Evolutionary conservation across 2,329 filamentous ascomycete genomes (phyloP).

Genomic region (Colletotrichum filicis): DNA sequence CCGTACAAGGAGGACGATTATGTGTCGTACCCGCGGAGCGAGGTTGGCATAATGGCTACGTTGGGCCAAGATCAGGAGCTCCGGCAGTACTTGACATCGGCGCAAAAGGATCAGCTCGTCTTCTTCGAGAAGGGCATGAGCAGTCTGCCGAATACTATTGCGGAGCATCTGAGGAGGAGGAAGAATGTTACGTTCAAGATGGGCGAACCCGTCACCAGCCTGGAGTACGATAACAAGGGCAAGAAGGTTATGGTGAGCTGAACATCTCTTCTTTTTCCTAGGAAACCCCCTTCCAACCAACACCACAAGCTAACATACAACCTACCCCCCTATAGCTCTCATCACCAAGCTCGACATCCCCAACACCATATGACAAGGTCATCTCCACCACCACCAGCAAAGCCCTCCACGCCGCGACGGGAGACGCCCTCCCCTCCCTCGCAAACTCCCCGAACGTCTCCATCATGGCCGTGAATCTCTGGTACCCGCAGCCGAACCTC

Average conservation of each 20-base stretch:
- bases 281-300: no score
- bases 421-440: slow-evolving; percentile 58
- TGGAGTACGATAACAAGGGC: slow-evolving; percentile 52
- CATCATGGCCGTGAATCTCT: slow-evolving; percentile 94
- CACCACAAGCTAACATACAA: not conserved
- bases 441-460: slow-evolving; percentile 73
- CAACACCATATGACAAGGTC: slow-evolving; percentile 62
- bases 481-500: slow-evolving; percentile 75
- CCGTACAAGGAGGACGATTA: slow-evolving; percentile 29
- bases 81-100: slow-evolving; percentile 15
- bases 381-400: slow-evolving; percentile 72
- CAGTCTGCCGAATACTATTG: slow-evolving; percentile 67
- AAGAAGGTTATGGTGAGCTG: slow-evolving; percentile 55
- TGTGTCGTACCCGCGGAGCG: slow-evolving; percentile 42
- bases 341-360: slow-evolving; percentile 36
- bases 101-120: slow-evolving; percentile 39
- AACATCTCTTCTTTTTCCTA: not conserved
- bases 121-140: slow-evolving; percentile 71
- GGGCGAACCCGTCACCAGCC: slow-evolving; percentile 56
- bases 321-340: slow-evolving; percentile 43
- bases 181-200: slow-evolving; percentile 70
- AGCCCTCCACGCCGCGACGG: slow-evolving; percentile 51
- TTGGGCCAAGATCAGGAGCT: slow-evolving; percentile 40
- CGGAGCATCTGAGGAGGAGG: slow-evolving; percentile 58
- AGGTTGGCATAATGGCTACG: slow-evolving; percentile 42